These are phyloP conservation scores for Boletus rubropictus DNA, from an alignment of 768 basidiomycete genomes.

Conservation along the genomic window DNA sequence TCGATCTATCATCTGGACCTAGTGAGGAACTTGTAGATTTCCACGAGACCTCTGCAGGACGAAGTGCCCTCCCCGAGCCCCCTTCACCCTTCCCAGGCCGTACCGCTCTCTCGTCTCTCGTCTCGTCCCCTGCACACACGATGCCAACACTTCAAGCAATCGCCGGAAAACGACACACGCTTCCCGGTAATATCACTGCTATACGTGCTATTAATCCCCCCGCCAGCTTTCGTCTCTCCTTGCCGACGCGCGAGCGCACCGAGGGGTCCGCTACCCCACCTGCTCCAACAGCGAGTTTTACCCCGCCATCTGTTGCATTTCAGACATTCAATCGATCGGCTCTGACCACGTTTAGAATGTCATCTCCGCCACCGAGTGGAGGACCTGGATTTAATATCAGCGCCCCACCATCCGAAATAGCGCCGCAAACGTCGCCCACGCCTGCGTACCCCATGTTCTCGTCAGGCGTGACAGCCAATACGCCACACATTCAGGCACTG, in stretches of 20 bases:
- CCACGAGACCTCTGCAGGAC: conserved; percentile 15
- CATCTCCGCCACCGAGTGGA: conserved; percentile 29
- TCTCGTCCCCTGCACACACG: conserved; percentile 25
- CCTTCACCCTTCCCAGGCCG: conserved; percentile 70
- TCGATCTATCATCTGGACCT: conserved; percentile 57
- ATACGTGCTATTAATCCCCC: conserved; percentile 26
- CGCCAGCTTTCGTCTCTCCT: conserved; percentile 19
- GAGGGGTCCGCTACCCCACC: conserved; percentile 9
- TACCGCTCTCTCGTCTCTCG: conserved; percentile 18
- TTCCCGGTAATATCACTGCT: conserved; percentile 33
- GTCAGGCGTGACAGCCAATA: conserved; percentile 38
- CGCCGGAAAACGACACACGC: conserved; percentile 56
- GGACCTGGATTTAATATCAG: neutral
- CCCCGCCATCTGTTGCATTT: conserved; percentile 33
- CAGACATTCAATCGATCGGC: conserved; percentile 29
- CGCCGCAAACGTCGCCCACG: conserved; percentile 39
- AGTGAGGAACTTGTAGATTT: conserved; percentile 18
- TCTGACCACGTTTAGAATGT: conserved; percentile 30
- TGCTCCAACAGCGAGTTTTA: conserved; percentile 15
- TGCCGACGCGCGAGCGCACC: conserved; percentile 25
- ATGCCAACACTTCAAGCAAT: conserved; percentile 31
- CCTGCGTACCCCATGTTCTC: conserved; percentile 74
- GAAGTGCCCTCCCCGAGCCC: conserved; percentile 61
- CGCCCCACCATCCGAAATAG: conserved; percentile 11
- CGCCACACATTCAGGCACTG: conserved; percentile 51